Percentiles rank a stretch among this genome's conserved stretches.
phyloP scores from a whole-genome alignment of 176 grass and related monocot genomes.

The Juncus inflexus region DNA sequence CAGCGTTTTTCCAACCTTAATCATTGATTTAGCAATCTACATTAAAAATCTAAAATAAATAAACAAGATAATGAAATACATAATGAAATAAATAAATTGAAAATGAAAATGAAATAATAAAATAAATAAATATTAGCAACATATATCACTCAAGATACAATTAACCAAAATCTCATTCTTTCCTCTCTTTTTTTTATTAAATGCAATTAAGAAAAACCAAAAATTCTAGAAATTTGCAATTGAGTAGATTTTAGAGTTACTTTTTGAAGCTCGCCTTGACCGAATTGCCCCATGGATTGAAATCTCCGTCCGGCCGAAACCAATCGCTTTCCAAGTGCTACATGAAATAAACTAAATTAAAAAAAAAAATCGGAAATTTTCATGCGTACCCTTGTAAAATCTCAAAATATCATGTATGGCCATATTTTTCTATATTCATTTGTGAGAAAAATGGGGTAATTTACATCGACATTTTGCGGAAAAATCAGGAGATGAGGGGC shows the following conservation, averaged over 20 bases:
- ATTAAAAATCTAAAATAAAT: too few relatives aligned
- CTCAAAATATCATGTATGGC: too few relatives aligned
- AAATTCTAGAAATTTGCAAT: conserved; percentile 10
- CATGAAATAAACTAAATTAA: conserved; percentile 40
- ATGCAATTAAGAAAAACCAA: not conserved
- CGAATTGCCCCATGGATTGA: conserved; percentile 63
- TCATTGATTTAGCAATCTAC: conserved; percentile 81
- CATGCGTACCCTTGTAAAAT: too few relatives aligned
- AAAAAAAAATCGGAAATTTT: conserved; percentile 21
- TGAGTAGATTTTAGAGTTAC: conserved; percentile 27
- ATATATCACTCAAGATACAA: too few relatives aligned
- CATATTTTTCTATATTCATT: too few relatives aligned
- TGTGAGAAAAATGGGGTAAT: too few relatives aligned
- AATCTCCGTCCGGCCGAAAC: conserved; percentile 72
- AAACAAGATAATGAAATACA: too few relatives aligned
- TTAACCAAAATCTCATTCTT: not conserved
- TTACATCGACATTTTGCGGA: too few relatives aligned
- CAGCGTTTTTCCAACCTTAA: conserved; percentile 61
- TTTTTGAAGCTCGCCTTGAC: conserved; percentile 63
- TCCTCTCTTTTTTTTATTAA: not conserved
- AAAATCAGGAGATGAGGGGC: too few relatives aligned
- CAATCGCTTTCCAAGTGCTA: conserved; percentile 87
- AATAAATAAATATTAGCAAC: too few relatives aligned
- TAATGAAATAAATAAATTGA: too few relatives aligned
- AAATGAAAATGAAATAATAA: too few relatives aligned